phyloP scores from a whole-genome alignment of 2,329 filamentous ascomycete genomes.

The Botrytis cinerea region DNA sequence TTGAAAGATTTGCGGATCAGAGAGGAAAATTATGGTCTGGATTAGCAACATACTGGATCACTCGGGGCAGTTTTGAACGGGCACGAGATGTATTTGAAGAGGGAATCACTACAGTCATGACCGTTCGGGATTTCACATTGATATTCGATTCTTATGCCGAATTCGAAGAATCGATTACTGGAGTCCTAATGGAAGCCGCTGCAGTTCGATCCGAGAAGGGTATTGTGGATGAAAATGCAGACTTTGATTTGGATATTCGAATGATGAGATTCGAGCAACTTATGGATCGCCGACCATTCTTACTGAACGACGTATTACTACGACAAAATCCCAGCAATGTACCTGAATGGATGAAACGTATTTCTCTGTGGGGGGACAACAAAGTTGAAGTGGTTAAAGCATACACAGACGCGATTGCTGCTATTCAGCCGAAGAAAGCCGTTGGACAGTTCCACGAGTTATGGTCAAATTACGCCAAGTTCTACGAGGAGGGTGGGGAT shows the following conservation, averaged over 20 bases:
- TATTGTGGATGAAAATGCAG: constrained; percentile 75
- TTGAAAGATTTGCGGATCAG: constrained; percentile 88
- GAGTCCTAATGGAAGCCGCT: constrained; percentile 85
- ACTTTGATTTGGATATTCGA: constrained; percentile 91
- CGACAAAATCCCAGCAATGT: constrained; percentile 97
- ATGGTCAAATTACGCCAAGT: constrained; percentile 95
- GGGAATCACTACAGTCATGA: constrained; percentile 97
- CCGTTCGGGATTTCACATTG: constrained; percentile 92
- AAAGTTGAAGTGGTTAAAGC: constrained; percentile 88
- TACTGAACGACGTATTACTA: constrained; percentile 92
- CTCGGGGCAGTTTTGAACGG: constrained; percentile 86
- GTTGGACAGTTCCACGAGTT: constrained; percentile 91
- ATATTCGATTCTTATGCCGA: constrained; percentile 96
- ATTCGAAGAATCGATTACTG: constrained; percentile 95
- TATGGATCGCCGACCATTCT: constrained; percentile 94
- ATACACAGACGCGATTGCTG: constrained; percentile 90
- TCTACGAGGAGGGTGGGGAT: constrained; percentile 89
- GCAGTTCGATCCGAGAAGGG: constrained; percentile 78
- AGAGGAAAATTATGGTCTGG: constrained; percentile 94
- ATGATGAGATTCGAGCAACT: constrained; percentile 98
- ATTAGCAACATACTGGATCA: constrained; percentile 94
- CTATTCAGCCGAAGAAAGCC: constrained; percentile 92
- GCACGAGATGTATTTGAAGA: constrained; percentile 94
- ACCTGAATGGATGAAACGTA: constrained; percentile 93
- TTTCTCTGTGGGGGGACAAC: constrained; percentile 95